These are phyloP conservation scores for Crithidia fasciculata DNA, from an alignment of 208 protist species.

Conservation along the genomic window DNA sequence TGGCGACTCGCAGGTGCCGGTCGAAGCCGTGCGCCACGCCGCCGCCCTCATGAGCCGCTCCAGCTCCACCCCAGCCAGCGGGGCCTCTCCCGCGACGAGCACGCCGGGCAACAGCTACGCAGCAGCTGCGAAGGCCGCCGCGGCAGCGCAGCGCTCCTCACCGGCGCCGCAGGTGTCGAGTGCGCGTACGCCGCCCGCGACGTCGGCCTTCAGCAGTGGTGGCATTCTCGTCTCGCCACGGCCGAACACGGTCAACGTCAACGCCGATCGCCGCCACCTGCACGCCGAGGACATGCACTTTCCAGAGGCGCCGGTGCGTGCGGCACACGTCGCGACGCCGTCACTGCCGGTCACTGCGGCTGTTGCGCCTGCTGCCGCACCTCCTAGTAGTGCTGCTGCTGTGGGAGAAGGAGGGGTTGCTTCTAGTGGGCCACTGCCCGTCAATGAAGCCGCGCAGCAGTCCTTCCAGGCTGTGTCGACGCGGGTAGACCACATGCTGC, in stretches of 20 bases:
- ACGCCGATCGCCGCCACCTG: neutral
- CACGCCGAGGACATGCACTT: neutral
- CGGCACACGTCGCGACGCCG: no score
- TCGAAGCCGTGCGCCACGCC: conserved; percentile 78
- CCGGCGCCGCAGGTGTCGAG: conserved; percentile 3
- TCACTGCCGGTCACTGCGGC: no score
- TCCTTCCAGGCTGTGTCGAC: conserved; percentile 48
- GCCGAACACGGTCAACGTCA: conserved; percentile 15
- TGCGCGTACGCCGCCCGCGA: neutral
- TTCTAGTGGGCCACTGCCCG: neutral
- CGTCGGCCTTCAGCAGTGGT: conserved; percentile 5
- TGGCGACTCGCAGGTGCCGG: conserved; percentile 49
- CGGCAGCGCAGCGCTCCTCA: neutral
- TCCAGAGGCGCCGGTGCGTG: neutral
- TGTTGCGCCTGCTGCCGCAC: neutral
- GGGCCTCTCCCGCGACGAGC: neutral
- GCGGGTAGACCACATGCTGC: conserved; percentile 77
- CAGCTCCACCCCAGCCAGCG: conserved; percentile 1
- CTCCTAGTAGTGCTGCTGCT: neutral
- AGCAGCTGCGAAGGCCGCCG: neutral
- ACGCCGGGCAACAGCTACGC: conserved; percentile 22
- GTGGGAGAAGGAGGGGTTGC: neutral
- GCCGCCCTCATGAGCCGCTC: conserved; percentile 42
- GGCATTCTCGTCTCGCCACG: conserved; percentile 16
- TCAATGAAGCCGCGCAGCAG: conserved; percentile 6